Evolutionary conservation across 805 yeast species (phyloP), one percentile per base, ranked within the genome.

Genomic region (Cyberlindnera subsufficiens): DNA sequence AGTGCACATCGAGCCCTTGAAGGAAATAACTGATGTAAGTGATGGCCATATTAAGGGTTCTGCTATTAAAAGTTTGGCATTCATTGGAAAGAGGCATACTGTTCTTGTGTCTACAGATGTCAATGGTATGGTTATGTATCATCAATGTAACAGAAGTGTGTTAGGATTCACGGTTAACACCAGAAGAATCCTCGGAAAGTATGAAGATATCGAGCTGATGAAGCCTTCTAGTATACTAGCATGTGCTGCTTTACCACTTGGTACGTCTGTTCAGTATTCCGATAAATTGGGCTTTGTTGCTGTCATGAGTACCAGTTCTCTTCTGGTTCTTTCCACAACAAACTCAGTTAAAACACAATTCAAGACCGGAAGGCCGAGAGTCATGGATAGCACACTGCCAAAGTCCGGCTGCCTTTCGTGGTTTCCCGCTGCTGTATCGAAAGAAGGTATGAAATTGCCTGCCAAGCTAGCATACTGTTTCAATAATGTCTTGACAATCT

Each of bases 401-500:
- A 42, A 63, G 22, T 52, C 69, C 9, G 85, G 81, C 0, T 67
- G 75, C 45, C 54, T 80, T 8, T 61, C 74, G 14, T 83, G 91
- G 93, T 80, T 68, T 50, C 93, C 93, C 0, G 74, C 72, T 10
- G 60, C 66, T 3, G 53, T 53, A 9, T 45, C 43, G 30, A 50
- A 49, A 14, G 55, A 55, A 25, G 53, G 60, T 7, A 39, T 30
- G 17, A 42, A 34, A 56, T 52, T 51, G 54, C 52, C 62, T 0
- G 75, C 87, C 0, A 63, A 71, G 45, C 58, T 86, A 34, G 90
- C 85, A 0, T 85, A 80, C 49, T 69, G 85, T 32, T 84, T 88
- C 84, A 68, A 77, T n/a, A 78, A 80, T 45, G 66, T 69, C 7
- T 52, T 86, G 41, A 77, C 80, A 0, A 54, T 86, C 2, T 50